Evolutionary conservation across 441 rosid genomes (phyloP).

Genomic region (Capsella rubella): DNA sequence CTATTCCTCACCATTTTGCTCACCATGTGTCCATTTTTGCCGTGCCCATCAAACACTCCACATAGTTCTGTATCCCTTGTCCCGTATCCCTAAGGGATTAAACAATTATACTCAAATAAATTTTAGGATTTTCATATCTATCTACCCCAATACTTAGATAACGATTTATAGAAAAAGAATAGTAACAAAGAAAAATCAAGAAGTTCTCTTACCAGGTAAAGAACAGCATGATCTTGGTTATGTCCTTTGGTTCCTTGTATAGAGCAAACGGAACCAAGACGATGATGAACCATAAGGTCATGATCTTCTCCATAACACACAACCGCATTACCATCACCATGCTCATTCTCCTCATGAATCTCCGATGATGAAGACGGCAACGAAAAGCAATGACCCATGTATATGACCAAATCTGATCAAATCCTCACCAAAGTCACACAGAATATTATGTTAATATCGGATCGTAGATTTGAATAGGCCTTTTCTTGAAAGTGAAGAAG

Average conservation of each 20-base stretch:
- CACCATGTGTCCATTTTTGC: constrained; percentile 75
- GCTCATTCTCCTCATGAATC: constrained; percentile 50
- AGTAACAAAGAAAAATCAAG: neutral
- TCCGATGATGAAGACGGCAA: constrained; percentile 44
- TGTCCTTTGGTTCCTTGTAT: constrained; percentile 69
- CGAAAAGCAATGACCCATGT: constrained; percentile 45
- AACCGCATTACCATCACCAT: constrained; percentile 56
- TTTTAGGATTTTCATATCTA: too few species aligned
- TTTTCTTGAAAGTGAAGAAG: constrained; percentile 21
- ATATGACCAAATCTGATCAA: neutral
- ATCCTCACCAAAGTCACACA: constrained; percentile 16
- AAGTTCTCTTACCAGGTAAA: constrained; percentile 30
- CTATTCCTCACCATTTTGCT: constrained; percentile 74
- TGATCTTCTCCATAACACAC: constrained; percentile 45
- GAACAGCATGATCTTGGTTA: constrained; percentile 83
- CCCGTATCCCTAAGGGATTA: constrained; percentile 58
- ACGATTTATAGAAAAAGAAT: neutral
- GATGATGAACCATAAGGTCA: constrained; percentile 30
- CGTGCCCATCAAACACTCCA: constrained; percentile 93
- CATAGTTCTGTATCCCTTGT: constrained; percentile 57
- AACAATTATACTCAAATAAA: neutral
- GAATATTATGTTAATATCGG: neutral
- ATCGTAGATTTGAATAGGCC: constrained; percentile 6
- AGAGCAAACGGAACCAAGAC: constrained; percentile 58
- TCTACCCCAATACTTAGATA: neutral